Base-by-base conservation (phyloP, 768 basidiomycete species). In the Tricholoma sp. region DNA sequence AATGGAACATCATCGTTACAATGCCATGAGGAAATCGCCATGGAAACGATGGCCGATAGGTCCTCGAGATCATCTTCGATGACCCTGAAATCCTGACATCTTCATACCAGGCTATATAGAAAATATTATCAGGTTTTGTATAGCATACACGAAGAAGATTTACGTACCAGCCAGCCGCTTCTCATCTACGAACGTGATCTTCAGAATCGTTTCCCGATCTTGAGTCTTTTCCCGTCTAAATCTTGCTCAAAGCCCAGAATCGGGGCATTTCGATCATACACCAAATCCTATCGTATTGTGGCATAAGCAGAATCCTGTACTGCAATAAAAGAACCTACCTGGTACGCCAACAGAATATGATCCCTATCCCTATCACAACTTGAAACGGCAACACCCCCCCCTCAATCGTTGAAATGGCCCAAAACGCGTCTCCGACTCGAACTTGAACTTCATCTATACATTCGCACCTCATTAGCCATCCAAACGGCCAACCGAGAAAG, bases 191-290 rank as follows among this genome's bases (percentile, higher is more conserved):
- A 99, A 99, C 0, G 97, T 96, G 62, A 99, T 98, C 75, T 98
- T 98, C 54, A 99, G 94, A 52, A 98, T 84, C 0, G 97, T 96
- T 70, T 99, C 97, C 97, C 97, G 98, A 22, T 98, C 96, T 63
- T 89, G 87, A n/a, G n/a, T 69, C 94, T 98, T 81, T 99, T 99
- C 31, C 97, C 97, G 63, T 99, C 98, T 67, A 97, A 72, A 74
- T 99, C 97, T 61, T 83, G 85, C 61, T 92, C 94, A 62, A 98
- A 98, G 67, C 96, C 92, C 50, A 92, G 69, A 63, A 99, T 97
- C 0, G 92, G 83, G 2, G 96, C 98, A 59, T 80, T 86, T 2
- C 83, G 72, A 60, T 88, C 85, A 59, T 78, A 84, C 96, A 98
- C 96, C 46, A 98, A 76, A 61, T 97, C 94, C 92, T 95, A 63